These are phyloP conservation scores for Lyophyllum shimeji DNA, from an alignment of 768 basidiomycete species.

Conservation along the genomic window DNA sequence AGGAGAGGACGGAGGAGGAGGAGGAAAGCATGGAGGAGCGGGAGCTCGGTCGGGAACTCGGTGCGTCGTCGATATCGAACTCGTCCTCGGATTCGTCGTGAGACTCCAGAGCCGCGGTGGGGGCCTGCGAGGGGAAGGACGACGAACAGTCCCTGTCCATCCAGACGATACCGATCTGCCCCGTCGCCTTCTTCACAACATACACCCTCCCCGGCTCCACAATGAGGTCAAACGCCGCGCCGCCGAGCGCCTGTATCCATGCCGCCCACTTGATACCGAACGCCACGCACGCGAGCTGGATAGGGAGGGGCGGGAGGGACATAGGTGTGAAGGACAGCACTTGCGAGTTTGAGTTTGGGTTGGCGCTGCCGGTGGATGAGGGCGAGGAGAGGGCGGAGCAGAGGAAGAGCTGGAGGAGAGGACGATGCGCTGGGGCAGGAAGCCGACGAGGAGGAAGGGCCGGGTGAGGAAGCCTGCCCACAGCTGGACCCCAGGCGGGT, in stretches of 20 bases:
- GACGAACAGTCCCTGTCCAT: constrained; percentile 8
- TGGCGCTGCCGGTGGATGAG: constrained; percentile 14
- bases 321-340: constrained; percentile 26
- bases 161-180: constrained; percentile 28
- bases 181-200: constrained; percentile 26
- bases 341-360: too few relatives aligned
- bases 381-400: constrained; percentile 28
- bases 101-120: background rate
- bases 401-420: constrained; percentile 13
- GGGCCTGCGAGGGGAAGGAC: background rate
- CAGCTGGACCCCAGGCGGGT: too few relatives aligned
- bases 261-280: constrained; percentile 32
- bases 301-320: too few relatives aligned
- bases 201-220: constrained; percentile 27
- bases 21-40: constrained; percentile 28
- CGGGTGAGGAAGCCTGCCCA: constrained; percentile 30
- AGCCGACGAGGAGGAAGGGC: constrained; percentile 27
- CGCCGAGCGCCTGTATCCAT: constrained; percentile 36
- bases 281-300: constrained; percentile 25
- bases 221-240: constrained; percentile 33
- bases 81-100: constrained; percentile 14
- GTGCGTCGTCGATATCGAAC: constrained; percentile 22
- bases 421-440: constrained; percentile 18
- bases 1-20: constrained; percentile 20
- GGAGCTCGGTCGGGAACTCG: constrained; percentile 39